Evolutionary conservation across 352 stramenopile species (phyloP).

Genomic region (Peronospora farinosa): DNA sequence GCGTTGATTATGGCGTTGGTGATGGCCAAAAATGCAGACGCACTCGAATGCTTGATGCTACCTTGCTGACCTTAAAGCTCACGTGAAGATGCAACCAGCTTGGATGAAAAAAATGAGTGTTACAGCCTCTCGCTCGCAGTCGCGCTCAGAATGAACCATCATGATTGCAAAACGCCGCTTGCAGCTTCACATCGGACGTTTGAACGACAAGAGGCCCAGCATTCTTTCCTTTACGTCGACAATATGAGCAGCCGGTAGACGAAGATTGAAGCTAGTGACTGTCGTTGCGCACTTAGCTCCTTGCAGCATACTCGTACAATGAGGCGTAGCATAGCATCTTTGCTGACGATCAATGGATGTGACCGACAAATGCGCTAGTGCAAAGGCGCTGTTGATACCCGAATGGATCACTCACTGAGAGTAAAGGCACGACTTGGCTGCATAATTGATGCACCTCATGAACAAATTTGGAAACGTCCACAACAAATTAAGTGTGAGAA

Average conservation of each 20-base stretch:
- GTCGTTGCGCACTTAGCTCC: conserved; percentile 88
- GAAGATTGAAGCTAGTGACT: conserved; percentile 89
- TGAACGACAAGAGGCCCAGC: conserved; percentile 92
- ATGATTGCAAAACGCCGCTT: too few relatives aligned
- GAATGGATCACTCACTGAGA: conserved; percentile 40
- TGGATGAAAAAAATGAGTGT: too few relatives aligned
- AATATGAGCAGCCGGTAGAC: conserved; percentile 83
- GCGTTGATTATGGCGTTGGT: too few relatives aligned
- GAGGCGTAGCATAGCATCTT: conserved; percentile 90
- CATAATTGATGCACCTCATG: conserved; percentile 14
- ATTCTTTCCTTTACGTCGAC: conserved; percentile 91
- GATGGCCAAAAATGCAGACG: too few relatives aligned
- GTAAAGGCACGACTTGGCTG: conserved; percentile 3
- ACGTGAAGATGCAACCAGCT: too few relatives aligned
- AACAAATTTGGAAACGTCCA: conserved; percentile 24
- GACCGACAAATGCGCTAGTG: conserved; percentile 90
- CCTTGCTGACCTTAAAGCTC: too few relatives aligned
- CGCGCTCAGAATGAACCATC: too few relatives aligned
- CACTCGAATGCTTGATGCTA: too few relatives aligned
- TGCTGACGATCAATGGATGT: conserved; percentile 89
- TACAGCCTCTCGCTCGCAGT: too few relatives aligned
- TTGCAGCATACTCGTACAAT: conserved; percentile 93
- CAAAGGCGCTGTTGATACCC: conserved; percentile 88
- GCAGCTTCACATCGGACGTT: conserved; percentile 91
- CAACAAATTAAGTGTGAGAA: conserved; percentile 10